Conservation (phyloP, 2,329 filamentous ascomycete genomes). For the Clonostachys solani region DNA sequence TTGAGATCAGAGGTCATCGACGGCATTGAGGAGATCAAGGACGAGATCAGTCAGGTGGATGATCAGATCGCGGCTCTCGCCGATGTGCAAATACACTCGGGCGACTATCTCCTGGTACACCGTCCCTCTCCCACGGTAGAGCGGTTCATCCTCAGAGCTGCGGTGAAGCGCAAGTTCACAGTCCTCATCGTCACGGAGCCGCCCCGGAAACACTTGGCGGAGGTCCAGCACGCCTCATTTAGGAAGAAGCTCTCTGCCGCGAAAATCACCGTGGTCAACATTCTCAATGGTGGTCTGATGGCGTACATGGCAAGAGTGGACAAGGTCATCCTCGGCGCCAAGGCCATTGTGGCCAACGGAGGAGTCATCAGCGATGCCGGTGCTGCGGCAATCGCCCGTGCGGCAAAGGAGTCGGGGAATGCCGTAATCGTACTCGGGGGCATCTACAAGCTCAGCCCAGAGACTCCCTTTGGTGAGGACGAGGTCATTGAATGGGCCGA, state of each 20-base stretch:
- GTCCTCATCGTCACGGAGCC: constrained; percentile 75
- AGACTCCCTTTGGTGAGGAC: constrained; percentile 80
- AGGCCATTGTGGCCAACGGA: constrained; percentile 84
- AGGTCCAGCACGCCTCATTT: constrained; percentile 49
- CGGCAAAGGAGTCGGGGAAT: constrained; percentile 76
- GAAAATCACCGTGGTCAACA: constrained; percentile 77
- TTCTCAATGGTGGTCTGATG: constrained; percentile 82
- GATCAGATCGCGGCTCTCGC: constrained; percentile 88
- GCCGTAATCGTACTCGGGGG: constrained; percentile 87
- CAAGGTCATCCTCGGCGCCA: constrained; percentile 88
- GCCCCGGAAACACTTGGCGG: constrained; percentile 26
- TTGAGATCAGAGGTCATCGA: constrained; percentile 88
- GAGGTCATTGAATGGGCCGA: constrained; percentile 84
- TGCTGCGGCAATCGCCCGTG: constrained; percentile 77
- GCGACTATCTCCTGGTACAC: constrained; percentile 88
- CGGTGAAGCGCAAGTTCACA: constrained; percentile 86
- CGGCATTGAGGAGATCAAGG: constrained; percentile 92
- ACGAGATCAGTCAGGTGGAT: constrained; percentile 89
- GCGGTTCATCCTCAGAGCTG: constrained; percentile 82
- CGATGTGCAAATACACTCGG: constrained; percentile 87
- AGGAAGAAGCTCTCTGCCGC: constrained; percentile 73
- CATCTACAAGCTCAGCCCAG: constrained; percentile 89
- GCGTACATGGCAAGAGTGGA: constrained; percentile 94
- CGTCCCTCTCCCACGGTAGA: constrained; percentile 84
- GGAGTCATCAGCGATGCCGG: constrained; percentile 81